A percentile compares a stretch with the other conserved stretches of the same genome.
phyloP scores from a whole-genome alignment of 768 basidiomycete species.

The Hirschioporus abietinus region DNA sequence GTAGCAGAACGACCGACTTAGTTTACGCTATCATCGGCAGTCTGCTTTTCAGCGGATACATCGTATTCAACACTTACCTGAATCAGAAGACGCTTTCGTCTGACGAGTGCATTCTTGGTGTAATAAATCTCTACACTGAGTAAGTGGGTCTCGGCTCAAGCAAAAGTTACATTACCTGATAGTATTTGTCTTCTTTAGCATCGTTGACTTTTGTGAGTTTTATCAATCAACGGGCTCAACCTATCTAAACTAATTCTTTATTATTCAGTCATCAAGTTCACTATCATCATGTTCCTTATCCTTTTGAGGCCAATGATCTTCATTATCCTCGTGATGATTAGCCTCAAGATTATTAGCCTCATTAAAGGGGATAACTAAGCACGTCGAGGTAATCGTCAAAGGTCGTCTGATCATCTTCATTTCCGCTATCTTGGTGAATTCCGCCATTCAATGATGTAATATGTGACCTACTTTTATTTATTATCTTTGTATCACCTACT shows the following conservation, averaged over 20 bases:
- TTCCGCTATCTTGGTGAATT: not conserved
- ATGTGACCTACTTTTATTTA: not conserved
- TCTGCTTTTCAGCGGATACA: conserved; percentile 83
- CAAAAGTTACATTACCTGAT: conserved; percentile 15
- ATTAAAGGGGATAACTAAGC: conserved; percentile 47
- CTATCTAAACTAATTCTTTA: conserved; percentile 5
- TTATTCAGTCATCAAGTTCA: too few species aligned
- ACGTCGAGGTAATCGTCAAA: not conserved
- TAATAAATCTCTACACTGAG: conserved; percentile 94
- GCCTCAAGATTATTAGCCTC: conserved; percentile 82
- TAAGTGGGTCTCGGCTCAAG: conserved; percentile 32
- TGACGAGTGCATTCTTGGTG: conserved; percentile 90
- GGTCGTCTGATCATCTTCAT: not conserved
- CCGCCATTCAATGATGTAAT: not conserved
- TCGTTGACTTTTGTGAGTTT: conserved; percentile 79
- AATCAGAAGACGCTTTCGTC: conserved; percentile 87
- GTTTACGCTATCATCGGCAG: conserved; percentile 73
- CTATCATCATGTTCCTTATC: too few species aligned
- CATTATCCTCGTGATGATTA: too few species aligned
- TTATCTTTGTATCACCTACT: not conserved
- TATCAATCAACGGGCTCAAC: not conserved
- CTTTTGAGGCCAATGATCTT: too few species aligned
- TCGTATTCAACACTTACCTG: conserved; percentile 85
- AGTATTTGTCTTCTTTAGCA: conserved; percentile 39
- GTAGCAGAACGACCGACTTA: conserved; percentile 74